Evolutionary conservation across 2,329 filamentous ascomycete genomes (phyloP).

Genomic region (Hymenoscyphus infarciens): DNA sequence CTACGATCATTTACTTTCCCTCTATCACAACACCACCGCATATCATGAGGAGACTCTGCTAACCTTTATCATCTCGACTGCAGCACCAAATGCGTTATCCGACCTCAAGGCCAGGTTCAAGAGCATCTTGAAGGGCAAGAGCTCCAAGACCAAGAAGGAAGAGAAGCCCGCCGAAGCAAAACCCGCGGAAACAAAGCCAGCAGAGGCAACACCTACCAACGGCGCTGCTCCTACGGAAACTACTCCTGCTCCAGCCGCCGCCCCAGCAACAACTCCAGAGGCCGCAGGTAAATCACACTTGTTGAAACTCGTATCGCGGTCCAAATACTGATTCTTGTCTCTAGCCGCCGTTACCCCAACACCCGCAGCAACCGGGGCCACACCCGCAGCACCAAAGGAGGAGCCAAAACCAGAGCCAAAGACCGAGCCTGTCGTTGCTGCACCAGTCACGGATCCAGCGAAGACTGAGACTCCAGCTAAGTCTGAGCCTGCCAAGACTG

Average conservation of each 20-base stretch:
- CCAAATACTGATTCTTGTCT: not conserved
- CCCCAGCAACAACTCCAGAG: constrained; percentile 13
- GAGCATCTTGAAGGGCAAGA: constrained; percentile 32
- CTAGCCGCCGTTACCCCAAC: not conserved
- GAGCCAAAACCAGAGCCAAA: constrained; percentile 19
- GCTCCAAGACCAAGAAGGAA: constrained; percentile 29
- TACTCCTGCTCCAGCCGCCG: constrained; percentile 17
- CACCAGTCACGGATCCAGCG: constrained; percentile 1
- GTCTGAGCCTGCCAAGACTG: constrained; percentile 23
- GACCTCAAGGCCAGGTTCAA: constrained; percentile 34
- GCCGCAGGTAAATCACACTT: constrained; percentile 6
- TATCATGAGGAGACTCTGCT: constrained; percentile 11
- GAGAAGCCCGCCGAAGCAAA: constrained; percentile 25
- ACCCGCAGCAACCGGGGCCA: constrained; percentile 3
- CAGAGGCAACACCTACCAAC: constrained; percentile 14
- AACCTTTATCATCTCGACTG: constrained; percentile 7
- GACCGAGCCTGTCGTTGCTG: constrained; percentile 12
- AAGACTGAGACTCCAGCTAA: constrained; percentile 13
- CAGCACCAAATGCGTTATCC: constrained; percentile 33
- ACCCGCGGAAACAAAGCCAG: constrained; percentile 19
- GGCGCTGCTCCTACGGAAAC: constrained; percentile 21
- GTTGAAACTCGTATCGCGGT: not conserved
- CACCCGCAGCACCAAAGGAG: constrained; percentile 18
- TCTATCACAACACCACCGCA: not conserved
- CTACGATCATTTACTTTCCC: not conserved